These are phyloP conservation scores for Pseudopithomyces chartarum DNA, from an alignment of 2,329 filamentous ascomycete species.

Conservation along the genomic window DNA sequence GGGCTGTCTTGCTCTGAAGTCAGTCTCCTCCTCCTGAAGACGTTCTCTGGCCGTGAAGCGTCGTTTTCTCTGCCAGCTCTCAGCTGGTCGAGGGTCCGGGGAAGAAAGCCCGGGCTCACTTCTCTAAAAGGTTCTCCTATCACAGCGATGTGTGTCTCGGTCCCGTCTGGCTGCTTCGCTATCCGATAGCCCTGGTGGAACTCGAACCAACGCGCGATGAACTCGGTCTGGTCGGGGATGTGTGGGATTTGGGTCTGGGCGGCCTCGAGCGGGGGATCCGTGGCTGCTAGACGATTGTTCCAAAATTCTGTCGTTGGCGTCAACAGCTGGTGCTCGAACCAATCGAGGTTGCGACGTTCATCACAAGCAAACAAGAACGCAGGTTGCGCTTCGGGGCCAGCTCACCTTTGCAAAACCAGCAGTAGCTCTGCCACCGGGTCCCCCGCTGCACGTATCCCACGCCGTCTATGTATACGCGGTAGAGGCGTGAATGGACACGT, in stretches of 20 bases:
- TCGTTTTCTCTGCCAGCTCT: constrained; percentile 37
- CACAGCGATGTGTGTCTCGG: constrained; percentile 51
- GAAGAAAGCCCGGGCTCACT: constrained; percentile 53
- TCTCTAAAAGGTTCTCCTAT: constrained; percentile 54
- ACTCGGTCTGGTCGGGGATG: constrained; percentile 53
- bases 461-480: constrained; percentile 56
- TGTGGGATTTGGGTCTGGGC: constrained; percentile 53
- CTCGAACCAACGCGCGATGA: constrained; percentile 55
- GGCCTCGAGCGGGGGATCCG: constrained; percentile 48
- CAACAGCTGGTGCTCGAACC: constrained; percentile 9
- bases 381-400: background rate
- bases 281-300: constrained; percentile 51
- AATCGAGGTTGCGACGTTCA: background rate
- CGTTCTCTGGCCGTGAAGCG: constrained; percentile 35
- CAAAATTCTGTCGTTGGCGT: constrained; percentile 49
- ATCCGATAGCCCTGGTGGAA: constrained; percentile 55
- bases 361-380: background rate
- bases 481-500: constrained; percentile 49
- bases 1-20: constrained; percentile 30
- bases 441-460: constrained; percentile 56
- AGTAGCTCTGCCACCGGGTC: constrained; percentile 57
- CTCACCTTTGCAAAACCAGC: constrained; percentile 56
- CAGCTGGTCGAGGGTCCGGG: constrained; percentile 53
- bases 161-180: constrained; percentile 47
- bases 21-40: constrained; percentile 26